Evolutionary conservation across 805 yeast genomes (phyloP), one percentile per base, ranked within the genome.

Genomic region (Cyberlindnera samutprakarnensis): DNA sequence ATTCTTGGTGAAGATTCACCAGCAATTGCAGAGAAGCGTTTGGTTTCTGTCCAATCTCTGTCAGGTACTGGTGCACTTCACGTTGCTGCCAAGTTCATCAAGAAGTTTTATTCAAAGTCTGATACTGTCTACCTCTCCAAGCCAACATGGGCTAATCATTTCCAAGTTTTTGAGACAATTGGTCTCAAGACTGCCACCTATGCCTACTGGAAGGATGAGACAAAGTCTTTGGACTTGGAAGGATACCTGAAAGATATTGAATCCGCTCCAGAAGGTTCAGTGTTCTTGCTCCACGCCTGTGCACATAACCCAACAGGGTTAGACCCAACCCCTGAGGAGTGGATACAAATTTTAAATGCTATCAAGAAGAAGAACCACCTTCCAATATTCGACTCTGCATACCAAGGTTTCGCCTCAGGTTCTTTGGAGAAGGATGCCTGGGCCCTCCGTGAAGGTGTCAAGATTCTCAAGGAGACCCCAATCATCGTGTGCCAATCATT

Each of bases 121-220:
- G 47, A 62, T 37, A 59, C 66, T 17, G 66, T 88, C 30, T 86
- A 85, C 57, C 53, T 88, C 31, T 82, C 95, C 11, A 63, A 70
- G 37, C 98, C 98, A 44, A 87, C 97, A n/a, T 90, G 98, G 98
- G 95, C 92, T 32, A 92, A 92, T 66, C 98, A 90, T 63, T 68
- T 70, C 55, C 87, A 79, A 55, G 83, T 90, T 44, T 92, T 88
- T 56, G 66, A 71, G 44, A 62, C 71, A 33, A 66, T 74, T 39
- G 95, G 94, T 5, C 66, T 84, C 33, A 62, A 68, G 43, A 78
- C 80, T 24, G 75, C 66, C 23, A 58, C 65, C 13, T 90, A 92
- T 55, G 87, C 95, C 16, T 90, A 92, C 68, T 92, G 95, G 88
- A 72, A 90, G 52, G 64, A 68, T 34, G 66, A 63, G 14, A 72